Base-by-base conservation (phyloP, 75 land plant species). In the Selaginella tamariscina region DNA sequence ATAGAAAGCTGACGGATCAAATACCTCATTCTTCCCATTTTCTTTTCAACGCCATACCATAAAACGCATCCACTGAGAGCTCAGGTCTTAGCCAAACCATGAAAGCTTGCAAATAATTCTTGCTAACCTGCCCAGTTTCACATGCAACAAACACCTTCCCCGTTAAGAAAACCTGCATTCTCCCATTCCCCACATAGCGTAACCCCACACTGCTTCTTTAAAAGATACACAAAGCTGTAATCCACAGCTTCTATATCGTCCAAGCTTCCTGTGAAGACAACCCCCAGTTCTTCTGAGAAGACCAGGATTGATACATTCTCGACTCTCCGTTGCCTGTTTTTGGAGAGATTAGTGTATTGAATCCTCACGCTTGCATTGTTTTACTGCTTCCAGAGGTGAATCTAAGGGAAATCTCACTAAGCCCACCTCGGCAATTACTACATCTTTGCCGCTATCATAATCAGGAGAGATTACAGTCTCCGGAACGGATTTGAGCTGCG, bases 61-160 rank as follows among this genome's bases (percentile, higher is more conserved):
- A 64, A 26, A 73, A 27, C n/a, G 39, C 8, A 33, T 82, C 82
- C 44, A 82, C 79, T 57, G 70, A 55, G 24, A 85, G 86, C 72
- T 94, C 98, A 2, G 98, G 98, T 28, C 98, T 82, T 33, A 90
- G 68, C 98, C 98, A 94, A 49, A 81, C 77, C 80, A 94, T 85
- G 29, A 82, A 71, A 79, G 70, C 85, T 81, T 87, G 78, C n/a
- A n/a, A 83, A 90, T 80, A 68, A 82, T 83, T 77, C 80, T 94
- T 32, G 71, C 80, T 91, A 85, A 85, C 1, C n/a, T n/a, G 20
- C 66, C 27, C 77, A n/a, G 80, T 39, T 56, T 2, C 86, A 18
- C 86, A 72, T 32, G 74, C 80, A 71, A 82, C 81, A 81, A 93
- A 87, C 8, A 82, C 75, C 54, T 74, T 81, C 67, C 33, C 44